Conservation (phyloP, 345 rosid species). For the Brassica napus region DNA sequence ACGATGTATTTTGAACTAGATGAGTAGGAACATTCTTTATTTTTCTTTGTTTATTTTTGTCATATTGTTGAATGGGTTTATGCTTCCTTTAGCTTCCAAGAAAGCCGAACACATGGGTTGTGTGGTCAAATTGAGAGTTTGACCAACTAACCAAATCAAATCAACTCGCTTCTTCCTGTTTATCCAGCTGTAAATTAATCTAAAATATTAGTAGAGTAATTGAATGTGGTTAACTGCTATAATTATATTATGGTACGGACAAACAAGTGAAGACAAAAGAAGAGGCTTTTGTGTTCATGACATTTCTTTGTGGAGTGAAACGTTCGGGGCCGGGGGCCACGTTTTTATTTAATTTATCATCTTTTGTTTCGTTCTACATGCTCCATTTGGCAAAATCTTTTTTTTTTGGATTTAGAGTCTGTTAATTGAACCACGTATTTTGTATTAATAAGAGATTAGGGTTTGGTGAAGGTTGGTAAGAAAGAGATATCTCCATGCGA, state of each 20-base stretch:
- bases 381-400: not conserved
- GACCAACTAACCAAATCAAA: slow-evolving; percentile 4
- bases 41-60: slow-evolving; percentile 1
- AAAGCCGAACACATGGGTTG: slow-evolving; percentile 1
- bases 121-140: slow-evolving; percentile 7
- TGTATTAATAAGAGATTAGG: slow-evolving; percentile 6
- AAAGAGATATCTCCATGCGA: slow-evolving; percentile 1
- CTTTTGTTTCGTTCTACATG: not conserved
- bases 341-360: not conserved
- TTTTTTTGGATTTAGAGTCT: not conserved
- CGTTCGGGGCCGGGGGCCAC: not conserved
- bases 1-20: not conserved
- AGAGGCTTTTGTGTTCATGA: slow-evolving; percentile 1
- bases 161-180: slow-evolving; percentile 1
- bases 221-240: slow-evolving; percentile 13
- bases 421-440: not conserved
- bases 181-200: slow-evolving; percentile 10
- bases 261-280: slow-evolving; percentile 28
- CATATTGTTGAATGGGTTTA: slow-evolving; percentile 10
- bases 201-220: not conserved
- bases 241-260: slow-evolving; percentile 8
- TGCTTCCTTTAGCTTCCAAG: not conserved
- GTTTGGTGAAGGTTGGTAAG: slow-evolving; percentile 40
- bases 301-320: not conserved
- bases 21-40: slow-evolving; percentile 13